Conservation (phyloP, 2,329 filamentous ascomycete genomes). For the Penicillium sp. region DNA sequence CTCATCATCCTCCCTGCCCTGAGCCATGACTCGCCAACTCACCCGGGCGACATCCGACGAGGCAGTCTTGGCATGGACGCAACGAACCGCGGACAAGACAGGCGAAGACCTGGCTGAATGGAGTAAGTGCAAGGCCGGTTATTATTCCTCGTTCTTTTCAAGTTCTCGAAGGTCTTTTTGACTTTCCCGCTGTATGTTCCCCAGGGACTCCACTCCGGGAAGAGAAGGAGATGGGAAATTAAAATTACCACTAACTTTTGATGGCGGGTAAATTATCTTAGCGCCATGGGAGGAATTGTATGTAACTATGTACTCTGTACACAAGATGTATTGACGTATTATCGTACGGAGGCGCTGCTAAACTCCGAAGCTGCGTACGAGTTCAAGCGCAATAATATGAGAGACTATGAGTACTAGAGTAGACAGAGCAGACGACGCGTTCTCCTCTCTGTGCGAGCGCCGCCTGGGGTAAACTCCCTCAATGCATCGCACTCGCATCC, state of each 20-base stretch:
- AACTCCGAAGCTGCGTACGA: background rate
- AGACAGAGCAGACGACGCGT: background rate
- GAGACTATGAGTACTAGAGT: too few relatives aligned
- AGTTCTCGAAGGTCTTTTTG: background rate
- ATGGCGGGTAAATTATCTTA: background rate
- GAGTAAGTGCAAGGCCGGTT: background rate
- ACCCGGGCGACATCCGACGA: slow-evolving; percentile 1
- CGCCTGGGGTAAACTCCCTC: background rate
- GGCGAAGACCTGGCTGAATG: background rate
- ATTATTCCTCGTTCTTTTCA: background rate
- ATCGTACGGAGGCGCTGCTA: background rate
- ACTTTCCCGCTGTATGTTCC: background rate
- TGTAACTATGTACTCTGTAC: background rate
- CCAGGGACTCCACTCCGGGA: background rate
- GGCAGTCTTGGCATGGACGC: slow-evolving; percentile 12
- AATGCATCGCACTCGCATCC: background rate
- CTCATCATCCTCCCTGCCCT: slow-evolving; percentile 5
- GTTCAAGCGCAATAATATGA: background rate
- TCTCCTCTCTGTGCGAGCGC: background rate
- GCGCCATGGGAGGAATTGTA: background rate
- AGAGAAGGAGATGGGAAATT: background rate
- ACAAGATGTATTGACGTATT: background rate
- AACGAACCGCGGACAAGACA: background rate
- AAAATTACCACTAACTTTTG: background rate
- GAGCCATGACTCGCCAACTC: slow-evolving; percentile 10